Evolutionary conservation across 2,329 filamentous ascomycete genomes (phyloP).

Genomic region (Alternaria solani): DNA sequence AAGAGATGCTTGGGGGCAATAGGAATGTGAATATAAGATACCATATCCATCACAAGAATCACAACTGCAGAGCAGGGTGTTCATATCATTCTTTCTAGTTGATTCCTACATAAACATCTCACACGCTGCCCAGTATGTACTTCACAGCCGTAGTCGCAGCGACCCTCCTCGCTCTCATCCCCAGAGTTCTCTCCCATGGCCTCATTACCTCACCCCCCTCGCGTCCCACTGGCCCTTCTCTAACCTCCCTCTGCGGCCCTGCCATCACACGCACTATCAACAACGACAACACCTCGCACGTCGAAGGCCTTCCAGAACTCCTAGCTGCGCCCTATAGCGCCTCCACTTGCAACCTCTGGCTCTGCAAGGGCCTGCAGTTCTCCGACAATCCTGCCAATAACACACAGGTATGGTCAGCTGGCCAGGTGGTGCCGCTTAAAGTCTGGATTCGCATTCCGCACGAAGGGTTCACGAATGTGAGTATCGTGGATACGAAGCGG

Average conservation of each 20-base stretch:
- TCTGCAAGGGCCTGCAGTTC: constrained; percentile 67
- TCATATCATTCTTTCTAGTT: neutral
- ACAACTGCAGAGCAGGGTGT: neutral
- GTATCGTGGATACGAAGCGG: constrained; percentile 63
- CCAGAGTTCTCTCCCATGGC: constrained; percentile 57
- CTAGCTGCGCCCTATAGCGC: constrained; percentile 55
- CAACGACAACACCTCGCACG: constrained; percentile 53
- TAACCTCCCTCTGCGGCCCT: constrained; percentile 60
- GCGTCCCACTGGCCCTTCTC: constrained; percentile 60
- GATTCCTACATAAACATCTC: neutral
- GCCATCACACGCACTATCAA: constrained; percentile 61
- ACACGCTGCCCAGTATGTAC: constrained; percentile 18
- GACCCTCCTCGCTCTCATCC: constrained; percentile 20
- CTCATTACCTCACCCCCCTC: constrained; percentile 60
- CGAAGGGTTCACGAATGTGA: constrained; percentile 66
- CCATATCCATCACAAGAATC: neutral
- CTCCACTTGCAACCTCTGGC: constrained; percentile 59
- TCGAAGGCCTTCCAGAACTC: constrained; percentile 54
- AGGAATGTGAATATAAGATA: neutral
- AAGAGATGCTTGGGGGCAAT: neutral
- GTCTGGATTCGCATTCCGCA: constrained; percentile 61
- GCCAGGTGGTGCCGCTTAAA: constrained; percentile 54
- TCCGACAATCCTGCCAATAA: constrained; percentile 64
- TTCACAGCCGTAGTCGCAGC: constrained; percentile 19
- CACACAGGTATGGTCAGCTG: constrained; percentile 57